Base-by-base conservation (phyloP, 805 yeast genomes). In the Kuraishia hungarica region DNA sequence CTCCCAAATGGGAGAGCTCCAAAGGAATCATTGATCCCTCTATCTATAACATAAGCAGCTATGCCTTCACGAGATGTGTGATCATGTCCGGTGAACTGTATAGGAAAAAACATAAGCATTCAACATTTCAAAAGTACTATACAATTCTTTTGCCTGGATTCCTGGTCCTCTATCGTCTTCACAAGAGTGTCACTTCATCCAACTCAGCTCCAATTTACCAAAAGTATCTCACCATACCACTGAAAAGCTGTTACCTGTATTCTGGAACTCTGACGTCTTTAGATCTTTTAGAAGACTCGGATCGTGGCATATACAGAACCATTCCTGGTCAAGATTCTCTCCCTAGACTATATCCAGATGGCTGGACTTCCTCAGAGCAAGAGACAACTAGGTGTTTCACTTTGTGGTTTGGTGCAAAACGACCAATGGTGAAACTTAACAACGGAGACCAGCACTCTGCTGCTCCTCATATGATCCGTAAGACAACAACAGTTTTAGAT, bases 291-390 rank as follows among this genome's bases (percentile, higher is more conserved):
- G 67, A 80, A 13, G 78, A 73, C 52, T 69, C 66, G 22, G 77
- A 75, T 24, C 51, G 55, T 6, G 50, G 55, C n/a, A 68, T 75
- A 50, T 82, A 83, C 55, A 71, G 72, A 2, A 65, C 69, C 21
- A 69, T 77, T 55, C 86, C 87, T 0, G 88, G 86, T 0, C 76
- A 74, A 3, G 76, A 78, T 51, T 70, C 84, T 0, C 64, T 87
- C 29, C 96, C 97, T 0, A 72, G 96, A 39, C 72, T 86, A 0
- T 91, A 87, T 64, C 70, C 78, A 1, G 96, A 91, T 68, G 97
- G 97, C 0, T 87, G 96, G 90, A 79, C 76, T 59, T 86, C 96
- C 1, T 74, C 82, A 8, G 98, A 93, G 62, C 87, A 84, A 51
- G 94, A 89, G 60, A 61, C 76, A n/a, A 70, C 81, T 26, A 73